phyloP scores from a whole-genome alignment of 306 rosid species.

The Abrus pulchellus region DNA sequence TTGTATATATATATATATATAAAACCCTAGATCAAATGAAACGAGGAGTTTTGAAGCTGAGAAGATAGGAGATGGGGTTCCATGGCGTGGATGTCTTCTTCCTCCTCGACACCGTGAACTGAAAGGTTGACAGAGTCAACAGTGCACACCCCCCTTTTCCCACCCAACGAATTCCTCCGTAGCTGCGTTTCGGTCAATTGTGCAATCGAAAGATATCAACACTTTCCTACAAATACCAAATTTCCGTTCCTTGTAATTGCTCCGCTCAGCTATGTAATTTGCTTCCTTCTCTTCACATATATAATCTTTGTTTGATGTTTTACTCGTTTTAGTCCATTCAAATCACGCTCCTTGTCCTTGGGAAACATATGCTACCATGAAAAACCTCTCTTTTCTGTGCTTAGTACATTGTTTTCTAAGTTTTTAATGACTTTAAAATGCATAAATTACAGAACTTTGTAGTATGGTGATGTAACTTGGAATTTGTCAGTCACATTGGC shows the following conservation, averaged over 20 bases:
- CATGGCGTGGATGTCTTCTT: background rate
- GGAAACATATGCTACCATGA: background rate
- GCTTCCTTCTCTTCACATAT: background rate
- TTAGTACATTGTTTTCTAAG: background rate
- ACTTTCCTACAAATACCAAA: background rate
- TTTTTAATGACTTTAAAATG: background rate
- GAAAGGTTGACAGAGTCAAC: background rate
- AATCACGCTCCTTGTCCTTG: background rate
- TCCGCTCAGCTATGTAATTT: background rate
- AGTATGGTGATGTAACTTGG: conserved; percentile 41
- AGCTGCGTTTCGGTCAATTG: background rate
- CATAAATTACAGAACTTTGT: background rate
- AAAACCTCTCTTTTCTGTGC: background rate
- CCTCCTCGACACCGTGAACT: conserved; percentile 22
- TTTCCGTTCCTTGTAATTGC: background rate
- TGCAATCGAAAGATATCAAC: background rate
- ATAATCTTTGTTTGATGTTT: background rate
- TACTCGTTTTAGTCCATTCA: background rate
- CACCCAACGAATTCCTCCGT: background rate
- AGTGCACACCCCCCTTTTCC: background rate
- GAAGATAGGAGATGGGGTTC: background rate
- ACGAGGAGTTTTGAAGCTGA: conserved; percentile 41
- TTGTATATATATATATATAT: no score
- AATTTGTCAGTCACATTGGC: conserved; percentile 26
- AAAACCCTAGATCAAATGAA: background rate